Conservation (phyloP, 306 rosid genomes). For the Castanea mollissima region DNA sequence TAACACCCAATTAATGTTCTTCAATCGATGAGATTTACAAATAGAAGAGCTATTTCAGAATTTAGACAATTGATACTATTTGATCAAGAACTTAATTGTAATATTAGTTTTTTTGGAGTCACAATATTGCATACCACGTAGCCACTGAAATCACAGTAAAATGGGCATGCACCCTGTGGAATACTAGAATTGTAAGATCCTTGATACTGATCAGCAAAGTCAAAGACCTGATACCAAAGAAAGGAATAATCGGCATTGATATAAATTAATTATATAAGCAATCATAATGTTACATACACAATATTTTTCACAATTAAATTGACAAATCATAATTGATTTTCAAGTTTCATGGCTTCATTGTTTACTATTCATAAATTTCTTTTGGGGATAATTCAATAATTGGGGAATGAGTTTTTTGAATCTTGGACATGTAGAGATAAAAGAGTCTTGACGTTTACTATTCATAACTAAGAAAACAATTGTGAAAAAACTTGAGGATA, state of each 20-base stretch:
- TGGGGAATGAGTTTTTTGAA: too few species aligned
- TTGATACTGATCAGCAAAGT: conserved; percentile 41
- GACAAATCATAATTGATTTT: not conserved
- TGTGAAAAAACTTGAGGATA: too few species aligned
- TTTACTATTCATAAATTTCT: too few species aligned
- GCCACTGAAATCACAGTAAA: conserved; percentile 41
- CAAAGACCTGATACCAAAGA: conserved; percentile 34
- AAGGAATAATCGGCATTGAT: not conserved
- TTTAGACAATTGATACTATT: not conserved
- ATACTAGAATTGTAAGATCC: conserved; percentile 39
- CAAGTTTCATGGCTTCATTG: too few species aligned
- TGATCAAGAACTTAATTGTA: not conserved
- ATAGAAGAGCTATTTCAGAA: not conserved
- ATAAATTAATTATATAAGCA: too few species aligned
- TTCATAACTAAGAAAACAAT: too few species aligned
- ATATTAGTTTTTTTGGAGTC: not conserved
- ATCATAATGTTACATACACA: too few species aligned
- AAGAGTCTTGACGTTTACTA: too few species aligned
- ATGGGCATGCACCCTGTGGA: conserved; percentile 38
- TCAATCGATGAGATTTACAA: not conserved
- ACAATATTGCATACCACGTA: conserved; percentile 31
- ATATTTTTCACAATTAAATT: too few species aligned
- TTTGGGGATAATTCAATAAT: too few species aligned
- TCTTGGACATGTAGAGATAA: too few species aligned
- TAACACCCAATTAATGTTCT: not conserved